Percentiles rank a stretch among this genome's conserved stretches.
Evolutionary conservation across 441 rosid genomes (phyloP).

Genomic region (Dalechampia spathulata): DNA sequence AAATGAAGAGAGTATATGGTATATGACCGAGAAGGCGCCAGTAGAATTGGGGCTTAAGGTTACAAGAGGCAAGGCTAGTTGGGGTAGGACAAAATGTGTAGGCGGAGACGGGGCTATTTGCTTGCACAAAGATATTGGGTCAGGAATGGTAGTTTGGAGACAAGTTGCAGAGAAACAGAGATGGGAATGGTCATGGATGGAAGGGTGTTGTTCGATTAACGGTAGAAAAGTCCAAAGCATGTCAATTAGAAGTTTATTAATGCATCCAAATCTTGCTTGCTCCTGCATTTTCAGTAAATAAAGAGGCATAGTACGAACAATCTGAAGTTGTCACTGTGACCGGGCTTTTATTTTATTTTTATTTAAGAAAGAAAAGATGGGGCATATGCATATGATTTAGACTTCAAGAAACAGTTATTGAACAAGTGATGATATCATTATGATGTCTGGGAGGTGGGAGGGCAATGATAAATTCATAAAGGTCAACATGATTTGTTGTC

Average conservation of each 20-base stretch:
- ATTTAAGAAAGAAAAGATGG: too few species aligned
- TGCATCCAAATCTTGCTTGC: slow-evolving; percentile 35
- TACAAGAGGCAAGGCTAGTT: slow-evolving; percentile 24
- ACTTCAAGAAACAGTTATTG: too few species aligned
- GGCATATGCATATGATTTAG: too few species aligned
- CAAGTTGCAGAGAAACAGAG: slow-evolving; percentile 17
- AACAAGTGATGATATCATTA: too few species aligned
- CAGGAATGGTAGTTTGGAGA: slow-evolving; percentile 45
- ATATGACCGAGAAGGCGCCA: slow-evolving; percentile 25
- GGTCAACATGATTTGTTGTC: too few species aligned
- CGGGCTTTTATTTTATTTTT: too few species aligned
- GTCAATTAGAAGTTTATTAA: slow-evolving; percentile 31
- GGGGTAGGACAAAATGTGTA: slow-evolving; percentile 38
- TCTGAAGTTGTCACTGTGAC: too few species aligned
- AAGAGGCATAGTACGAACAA: too few species aligned
- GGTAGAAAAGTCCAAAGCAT: slow-evolving; percentile 25
- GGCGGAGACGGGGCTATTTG: slow-evolving; percentile 30
- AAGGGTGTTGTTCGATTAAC: slow-evolving; percentile 26
- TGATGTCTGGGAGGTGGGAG: too few species aligned
- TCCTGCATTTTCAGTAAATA: slow-evolving; percentile 5
- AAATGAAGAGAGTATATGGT: slow-evolving; percentile 22
- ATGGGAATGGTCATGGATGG: slow-evolving; percentile 49
- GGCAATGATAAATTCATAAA: too few species aligned
- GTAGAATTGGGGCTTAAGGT: slow-evolving; percentile 29
- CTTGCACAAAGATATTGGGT: slow-evolving; percentile 37